Base-by-base conservation (phyloP, 441 rosid genomes). In the Macaranga tanarius region DNA sequence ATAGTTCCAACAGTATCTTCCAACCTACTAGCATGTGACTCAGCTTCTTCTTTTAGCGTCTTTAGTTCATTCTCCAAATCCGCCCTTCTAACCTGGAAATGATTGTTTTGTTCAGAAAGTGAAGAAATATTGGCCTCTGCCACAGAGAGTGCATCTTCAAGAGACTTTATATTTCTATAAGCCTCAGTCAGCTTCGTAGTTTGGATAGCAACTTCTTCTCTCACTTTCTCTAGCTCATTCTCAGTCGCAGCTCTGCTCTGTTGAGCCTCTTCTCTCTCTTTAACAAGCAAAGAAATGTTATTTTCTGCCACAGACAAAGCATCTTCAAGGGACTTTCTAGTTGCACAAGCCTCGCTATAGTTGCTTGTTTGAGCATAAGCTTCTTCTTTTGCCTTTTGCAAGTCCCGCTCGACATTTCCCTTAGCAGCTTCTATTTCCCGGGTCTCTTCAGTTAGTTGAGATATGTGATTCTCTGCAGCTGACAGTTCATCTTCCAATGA, bases 191-290 rank as follows among this genome's bases (percentile, higher is more conserved):
- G 78, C 77, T 84, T 84, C 76, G 77, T 73, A 34, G 78, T 83
- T 76, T 89, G 92, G 70, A 71, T 42, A 51, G 81, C 78, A 79
- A 79, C 62, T 83, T 85, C 93, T 69, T 82, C 84, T 79, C 75
- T 84, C 78, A 81, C 67, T 80, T 81, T 85, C 83, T 84, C 91
- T 20, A 87, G 80, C 70, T 90, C 93, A 26, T 69, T 76, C 82
- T 83, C 91, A 59, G 84, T 76, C 51, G 82, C 78, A 78, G 83
- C 82, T 73, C 79, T 80, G 71, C 82, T 73, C 69, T 73, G 76
- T 80, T 85, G 90, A 79, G 84, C 88, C 79, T 89, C 93, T 78
- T 90, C 95, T 76, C 86, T 89, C 83, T 87, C 95, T 79, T 72
- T 85, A 67, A 76, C 76, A 60, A 90, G 81, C 62, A 79, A 77